Evolutionary conservation across 176 grass and related monocot species (phyloP).

Genomic region (Triticum timopheevii): DNA sequence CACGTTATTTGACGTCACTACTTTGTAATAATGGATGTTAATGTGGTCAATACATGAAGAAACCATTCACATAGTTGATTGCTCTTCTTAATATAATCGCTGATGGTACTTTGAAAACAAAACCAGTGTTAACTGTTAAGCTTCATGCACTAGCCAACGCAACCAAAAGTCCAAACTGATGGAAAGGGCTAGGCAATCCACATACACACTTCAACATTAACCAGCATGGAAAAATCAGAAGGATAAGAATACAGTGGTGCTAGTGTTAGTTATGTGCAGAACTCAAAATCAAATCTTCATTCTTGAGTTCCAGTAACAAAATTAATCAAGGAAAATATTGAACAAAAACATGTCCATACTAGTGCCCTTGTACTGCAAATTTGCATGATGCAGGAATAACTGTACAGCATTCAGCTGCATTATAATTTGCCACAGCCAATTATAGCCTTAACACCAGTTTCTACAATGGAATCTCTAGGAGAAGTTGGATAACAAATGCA

Average conservation of each 20-base stretch:
- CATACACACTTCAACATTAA: too few relatives aligned
- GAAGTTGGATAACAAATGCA: slow-evolving; percentile 6
- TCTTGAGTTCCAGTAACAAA: neutral
- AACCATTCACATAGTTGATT: neutral
- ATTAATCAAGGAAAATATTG: neutral
- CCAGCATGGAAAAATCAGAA: neutral
- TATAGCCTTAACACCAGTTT: neutral
- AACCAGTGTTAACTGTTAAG: neutral
- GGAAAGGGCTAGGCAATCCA: too few relatives aligned
- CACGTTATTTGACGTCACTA: neutral
- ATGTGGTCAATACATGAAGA: slow-evolving; percentile 22
- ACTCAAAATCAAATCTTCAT: neutral
- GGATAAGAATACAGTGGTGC: slow-evolving; percentile 1
- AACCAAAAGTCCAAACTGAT: too few relatives aligned
- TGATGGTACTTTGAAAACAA: neutral
- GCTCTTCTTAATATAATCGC: neutral
- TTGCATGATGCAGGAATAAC: neutral
- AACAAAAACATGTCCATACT: neutral
- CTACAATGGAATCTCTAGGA: neutral
- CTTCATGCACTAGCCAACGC: too few relatives aligned
- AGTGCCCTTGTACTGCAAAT: slow-evolving; percentile 2
- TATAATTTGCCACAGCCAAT: neutral
- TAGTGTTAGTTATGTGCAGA: neutral
- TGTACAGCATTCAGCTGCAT: neutral
- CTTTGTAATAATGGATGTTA: neutral